Evolutionary conservation across 176 grass and related monocot genomes (phyloP).

Genomic region (Paspalum notatum): DNA sequence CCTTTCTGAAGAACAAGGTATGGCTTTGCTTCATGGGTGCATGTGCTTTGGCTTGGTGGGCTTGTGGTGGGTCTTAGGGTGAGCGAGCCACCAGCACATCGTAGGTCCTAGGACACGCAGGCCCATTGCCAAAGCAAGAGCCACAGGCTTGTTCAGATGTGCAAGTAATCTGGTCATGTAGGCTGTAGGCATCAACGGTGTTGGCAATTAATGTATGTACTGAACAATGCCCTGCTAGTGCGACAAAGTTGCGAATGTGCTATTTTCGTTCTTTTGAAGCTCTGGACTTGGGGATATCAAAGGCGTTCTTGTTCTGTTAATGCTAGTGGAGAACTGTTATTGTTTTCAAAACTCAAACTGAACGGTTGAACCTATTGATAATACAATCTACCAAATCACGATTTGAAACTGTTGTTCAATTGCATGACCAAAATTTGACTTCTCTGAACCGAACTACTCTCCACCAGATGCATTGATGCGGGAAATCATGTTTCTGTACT

Average conservation of each 20-base stretch:
- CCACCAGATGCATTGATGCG: not conserved
- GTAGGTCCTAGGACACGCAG: not conserved
- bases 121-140: not conserved
- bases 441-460: not conserved
- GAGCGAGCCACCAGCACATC: not conserved
- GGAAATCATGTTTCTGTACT: not conserved
- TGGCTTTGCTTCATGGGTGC: constrained; percentile 37
- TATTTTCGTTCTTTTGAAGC: not conserved
- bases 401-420: not conserved
- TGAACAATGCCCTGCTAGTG: not conserved
- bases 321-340: not conserved
- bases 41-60: constrained; percentile 37
- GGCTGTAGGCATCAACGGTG: not conserved
- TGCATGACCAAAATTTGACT: constrained; percentile 1
- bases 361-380: not conserved
- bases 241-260: not conserved
- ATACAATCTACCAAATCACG: not conserved
- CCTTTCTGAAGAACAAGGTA: constrained; percentile 45
- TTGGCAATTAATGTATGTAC: not conserved
- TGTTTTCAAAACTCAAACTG: not conserved
- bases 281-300: not conserved
- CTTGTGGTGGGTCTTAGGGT: constrained; percentile 2
- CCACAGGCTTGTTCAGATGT: not conserved
- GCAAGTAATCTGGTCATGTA: not conserved
- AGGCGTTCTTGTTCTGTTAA: not conserved